Evolutionary conservation across 78 protist species (phyloP).

Genomic region (Guillardia theta): DNA sequence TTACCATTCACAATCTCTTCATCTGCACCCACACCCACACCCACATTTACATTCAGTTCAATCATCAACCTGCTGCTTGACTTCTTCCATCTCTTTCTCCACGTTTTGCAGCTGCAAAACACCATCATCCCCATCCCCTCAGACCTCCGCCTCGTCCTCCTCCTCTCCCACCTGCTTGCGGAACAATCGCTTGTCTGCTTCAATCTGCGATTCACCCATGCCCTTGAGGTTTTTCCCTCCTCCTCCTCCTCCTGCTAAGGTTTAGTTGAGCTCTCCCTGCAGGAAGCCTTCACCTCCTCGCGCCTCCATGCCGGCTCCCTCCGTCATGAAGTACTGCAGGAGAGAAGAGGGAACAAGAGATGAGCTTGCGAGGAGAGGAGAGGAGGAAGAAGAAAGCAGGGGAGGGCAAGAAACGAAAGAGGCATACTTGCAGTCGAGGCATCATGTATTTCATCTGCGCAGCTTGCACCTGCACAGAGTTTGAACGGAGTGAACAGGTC

Average conservation of each 20-base stretch:
- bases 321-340: slow-evolving; percentile 10
- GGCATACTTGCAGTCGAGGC: not conserved
- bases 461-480: not conserved
- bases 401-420: not conserved
- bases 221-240: not conserved
- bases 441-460: slow-evolving; percentile 49
- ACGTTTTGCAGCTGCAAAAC: not conserved
- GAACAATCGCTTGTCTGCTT: not conserved
- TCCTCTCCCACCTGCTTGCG: not conserved
- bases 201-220: slow-evolving; percentile 26
- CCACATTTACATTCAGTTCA: not conserved
- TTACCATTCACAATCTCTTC: not conserved
- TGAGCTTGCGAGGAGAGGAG: not conserved
- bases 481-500: not conserved
- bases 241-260: not conserved
- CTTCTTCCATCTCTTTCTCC: not conserved
- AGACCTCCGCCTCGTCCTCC: slow-evolving; percentile 8
- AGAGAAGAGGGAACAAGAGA: too few species aligned
- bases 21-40: not conserved
- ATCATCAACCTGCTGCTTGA: not conserved
- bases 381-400: not conserved
- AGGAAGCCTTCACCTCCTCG: not conserved
- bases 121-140: too few species aligned
- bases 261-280: not conserved
- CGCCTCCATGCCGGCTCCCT: slow-evolving; percentile 47